Conservation (phyloP, 2,329 filamentous ascomycete genomes). For the Bertia moriformis region DNA sequence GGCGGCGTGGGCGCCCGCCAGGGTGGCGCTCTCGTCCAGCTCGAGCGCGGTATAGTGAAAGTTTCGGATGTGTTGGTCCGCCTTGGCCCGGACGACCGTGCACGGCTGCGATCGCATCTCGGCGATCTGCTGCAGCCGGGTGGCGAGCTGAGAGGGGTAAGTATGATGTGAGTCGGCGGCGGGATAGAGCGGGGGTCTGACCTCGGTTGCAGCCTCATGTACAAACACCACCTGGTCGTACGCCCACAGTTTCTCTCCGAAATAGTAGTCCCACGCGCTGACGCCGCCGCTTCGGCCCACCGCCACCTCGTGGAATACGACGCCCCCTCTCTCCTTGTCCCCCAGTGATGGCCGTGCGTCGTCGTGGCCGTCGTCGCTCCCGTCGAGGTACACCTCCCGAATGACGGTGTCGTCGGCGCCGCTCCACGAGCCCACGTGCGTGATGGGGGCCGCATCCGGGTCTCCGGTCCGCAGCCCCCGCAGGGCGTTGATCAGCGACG, state of each 20-base stretch:
- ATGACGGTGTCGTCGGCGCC: background rate
- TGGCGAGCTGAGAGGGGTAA: background rate
- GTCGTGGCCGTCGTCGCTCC: no score
- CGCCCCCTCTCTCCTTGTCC: background rate
- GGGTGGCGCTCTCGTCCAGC: background rate
- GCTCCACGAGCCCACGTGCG: no score
- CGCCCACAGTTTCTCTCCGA: background rate
- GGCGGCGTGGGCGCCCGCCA: no score
- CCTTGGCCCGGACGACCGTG: background rate
- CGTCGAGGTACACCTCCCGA: no score
- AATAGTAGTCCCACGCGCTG: background rate
- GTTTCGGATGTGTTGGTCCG: background rate
- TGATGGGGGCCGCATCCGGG: background rate
- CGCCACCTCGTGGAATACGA: background rate
- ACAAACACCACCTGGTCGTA: background rate
- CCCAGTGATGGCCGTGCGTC: no score
- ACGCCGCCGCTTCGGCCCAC: background rate
- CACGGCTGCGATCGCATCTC: background rate
- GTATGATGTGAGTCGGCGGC: background rate
- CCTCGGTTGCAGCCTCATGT: background rate
- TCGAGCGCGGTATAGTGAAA: background rate
- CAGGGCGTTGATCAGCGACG: background rate
- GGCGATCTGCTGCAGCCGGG: background rate
- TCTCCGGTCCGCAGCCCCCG: background rate
- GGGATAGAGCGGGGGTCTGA: background rate